These are phyloP conservation scores for Aspergillus heteromorphus DNA, from an alignment of 495 filamentous ascomycete genomes.

Conservation along the genomic window DNA sequence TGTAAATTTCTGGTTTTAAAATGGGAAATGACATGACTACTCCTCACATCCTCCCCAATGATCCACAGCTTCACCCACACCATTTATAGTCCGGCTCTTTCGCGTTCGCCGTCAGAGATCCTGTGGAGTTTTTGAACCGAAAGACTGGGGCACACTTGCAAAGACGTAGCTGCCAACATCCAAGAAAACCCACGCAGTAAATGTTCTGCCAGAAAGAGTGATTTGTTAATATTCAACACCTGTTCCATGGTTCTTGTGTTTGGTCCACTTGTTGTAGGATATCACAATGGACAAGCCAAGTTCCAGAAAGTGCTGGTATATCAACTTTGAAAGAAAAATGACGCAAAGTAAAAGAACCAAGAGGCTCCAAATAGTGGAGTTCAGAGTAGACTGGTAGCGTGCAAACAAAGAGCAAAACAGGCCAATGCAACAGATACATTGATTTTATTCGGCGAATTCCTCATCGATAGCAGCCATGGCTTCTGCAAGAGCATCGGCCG, in stretches of 20 bases:
- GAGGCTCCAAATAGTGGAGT: background rate
- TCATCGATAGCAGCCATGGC: slow-evolving; percentile 37
- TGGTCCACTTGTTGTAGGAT: background rate
- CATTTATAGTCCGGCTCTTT: background rate
- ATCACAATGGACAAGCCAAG: background rate
- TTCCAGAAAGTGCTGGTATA: background rate
- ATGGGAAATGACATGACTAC: background rate
- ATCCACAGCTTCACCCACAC: background rate
- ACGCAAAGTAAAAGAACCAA: background rate
- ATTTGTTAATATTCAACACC: background rate
- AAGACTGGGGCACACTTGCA: background rate
- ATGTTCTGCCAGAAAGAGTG: background rate
- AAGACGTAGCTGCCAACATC: background rate
- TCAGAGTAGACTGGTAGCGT: background rate
- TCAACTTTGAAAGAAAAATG: background rate
- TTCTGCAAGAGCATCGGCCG: slow-evolving; percentile 34
- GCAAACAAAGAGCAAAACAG: background rate
- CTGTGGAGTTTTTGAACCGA: background rate
- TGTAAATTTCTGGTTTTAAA: too few relatives aligned
- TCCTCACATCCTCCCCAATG: background rate
- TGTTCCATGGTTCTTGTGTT: background rate
- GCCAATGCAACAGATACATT: background rate
- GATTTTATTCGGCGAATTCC: background rate
- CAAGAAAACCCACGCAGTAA: background rate
- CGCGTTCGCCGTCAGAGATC: background rate